Conservation (phyloP, 306 rosid species). For the Dalbergia cochinchinensis region DNA sequence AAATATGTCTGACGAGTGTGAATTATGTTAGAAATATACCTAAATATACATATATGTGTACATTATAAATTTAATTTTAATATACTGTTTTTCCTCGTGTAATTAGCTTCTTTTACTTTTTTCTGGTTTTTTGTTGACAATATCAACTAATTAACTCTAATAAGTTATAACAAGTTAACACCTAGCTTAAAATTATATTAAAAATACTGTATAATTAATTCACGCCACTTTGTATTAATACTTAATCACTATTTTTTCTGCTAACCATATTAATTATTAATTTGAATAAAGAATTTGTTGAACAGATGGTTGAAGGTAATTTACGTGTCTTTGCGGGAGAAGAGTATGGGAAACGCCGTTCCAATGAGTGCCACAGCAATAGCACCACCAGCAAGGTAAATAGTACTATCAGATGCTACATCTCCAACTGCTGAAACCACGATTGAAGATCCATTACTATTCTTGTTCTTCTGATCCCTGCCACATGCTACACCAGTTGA, state of each 20-base stretch:
- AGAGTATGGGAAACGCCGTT: conserved; percentile 87
- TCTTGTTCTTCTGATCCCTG: conserved; percentile 20
- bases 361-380: conserved; percentile 77
- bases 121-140: no score
- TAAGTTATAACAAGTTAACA: no score
- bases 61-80: no score
- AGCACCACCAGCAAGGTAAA: conserved; percentile 82
- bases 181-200: no score
- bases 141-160: no score
- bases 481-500: conserved; percentile 39
- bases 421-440: conserved; percentile 89
- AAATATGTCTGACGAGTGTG: background rate
- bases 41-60: no score
- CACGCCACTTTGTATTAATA: no score
- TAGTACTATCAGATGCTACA: conserved; percentile 69
- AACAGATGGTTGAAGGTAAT: background rate
- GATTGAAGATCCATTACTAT: conserved; percentile 49
- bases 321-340: conserved; percentile 88
- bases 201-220: no score
- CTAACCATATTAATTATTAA: background rate
- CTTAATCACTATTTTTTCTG: no score
- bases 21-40: no score
- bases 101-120: no score
- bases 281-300: background rate
- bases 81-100: no score